A percentile compares a stretch with the other conserved stretches of the same genome.
These are phyloP conservation scores for Chytriomyces sp. DNA, from an alignment of 192 early-diverging fungal species.

Conservation along the genomic window DNA sequence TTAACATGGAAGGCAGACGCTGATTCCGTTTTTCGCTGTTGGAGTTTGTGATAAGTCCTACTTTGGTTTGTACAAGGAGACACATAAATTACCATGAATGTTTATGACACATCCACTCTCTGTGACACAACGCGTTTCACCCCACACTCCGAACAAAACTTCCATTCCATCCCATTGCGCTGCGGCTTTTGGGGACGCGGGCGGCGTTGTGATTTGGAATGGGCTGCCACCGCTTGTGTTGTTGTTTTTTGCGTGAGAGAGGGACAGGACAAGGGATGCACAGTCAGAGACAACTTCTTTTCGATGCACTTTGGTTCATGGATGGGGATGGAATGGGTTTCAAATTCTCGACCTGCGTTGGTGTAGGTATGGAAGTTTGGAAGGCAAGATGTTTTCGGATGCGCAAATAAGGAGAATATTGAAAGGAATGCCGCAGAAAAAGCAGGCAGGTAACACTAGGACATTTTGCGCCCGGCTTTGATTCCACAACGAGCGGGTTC, in stretches of 20 bases:
- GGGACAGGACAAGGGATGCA: background rate
- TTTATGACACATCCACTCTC: background rate
- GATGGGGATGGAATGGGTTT: slow-evolving; percentile 17
- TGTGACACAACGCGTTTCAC: background rate
- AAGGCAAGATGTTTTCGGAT: too few species aligned
- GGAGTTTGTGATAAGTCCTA: too few species aligned
- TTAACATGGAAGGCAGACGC: too few species aligned
- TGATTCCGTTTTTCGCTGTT: too few species aligned
- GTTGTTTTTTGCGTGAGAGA: background rate
- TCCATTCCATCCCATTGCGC: background rate
- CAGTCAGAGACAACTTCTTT: slow-evolving; percentile 4
- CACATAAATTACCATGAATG: background rate
- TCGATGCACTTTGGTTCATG: slow-evolving; percentile 21
- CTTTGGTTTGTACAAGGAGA: too few species aligned
- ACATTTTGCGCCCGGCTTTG: slow-evolving; percentile 12
- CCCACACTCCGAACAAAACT: background rate
- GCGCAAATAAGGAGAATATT: background rate
- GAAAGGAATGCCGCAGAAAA: slow-evolving; percentile 6
- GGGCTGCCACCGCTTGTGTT: background rate
- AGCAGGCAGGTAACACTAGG: slow-evolving; percentile 23
- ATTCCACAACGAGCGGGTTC: slow-evolving; percentile 18
- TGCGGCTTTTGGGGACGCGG: slow-evolving; percentile 14
- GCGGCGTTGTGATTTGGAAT: slow-evolving; percentile 17
- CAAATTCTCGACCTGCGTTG: slow-evolving; percentile 26
- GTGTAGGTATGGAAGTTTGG: too few species aligned